These are phyloP conservation scores for Leersia perrieri DNA, from an alignment of 176 grass and related monocot species.

Conservation along the genomic window DNA sequence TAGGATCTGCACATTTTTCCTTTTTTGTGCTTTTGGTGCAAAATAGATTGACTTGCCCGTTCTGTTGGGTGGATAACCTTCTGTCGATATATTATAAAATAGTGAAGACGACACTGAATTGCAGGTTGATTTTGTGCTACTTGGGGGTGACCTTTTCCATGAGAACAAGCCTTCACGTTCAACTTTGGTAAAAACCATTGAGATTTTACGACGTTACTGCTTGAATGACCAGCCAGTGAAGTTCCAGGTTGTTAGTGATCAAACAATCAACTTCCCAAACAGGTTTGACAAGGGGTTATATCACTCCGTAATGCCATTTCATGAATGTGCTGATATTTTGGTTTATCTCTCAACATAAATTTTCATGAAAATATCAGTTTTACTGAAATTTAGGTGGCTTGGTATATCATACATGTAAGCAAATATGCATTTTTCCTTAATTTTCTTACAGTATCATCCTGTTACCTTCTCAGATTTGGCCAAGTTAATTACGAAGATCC, in stretches of 20 bases:
- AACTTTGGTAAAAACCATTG: conserved; percentile 70
- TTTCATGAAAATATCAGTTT: background rate
- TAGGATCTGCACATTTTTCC: background rate
- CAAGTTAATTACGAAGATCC: conserved; percentile 94
- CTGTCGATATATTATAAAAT: background rate
- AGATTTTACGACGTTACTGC: conserved; percentile 65
- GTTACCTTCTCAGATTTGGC: conserved; percentile 53
- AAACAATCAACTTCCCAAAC: conserved; percentile 74
- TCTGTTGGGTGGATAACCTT: too few species aligned
- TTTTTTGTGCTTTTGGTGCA: background rate
- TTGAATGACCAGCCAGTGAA: conserved; percentile 60
- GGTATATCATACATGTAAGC: background rate
- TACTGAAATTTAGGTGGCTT: background rate
- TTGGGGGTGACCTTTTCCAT: conserved; percentile 88
- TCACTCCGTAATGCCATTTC: background rate
- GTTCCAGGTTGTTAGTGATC: conserved; percentile 89
- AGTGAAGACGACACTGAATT: background rate
- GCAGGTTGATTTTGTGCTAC: conserved; percentile 81
- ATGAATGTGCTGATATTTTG: background rate
- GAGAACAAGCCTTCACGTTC: conserved; percentile 91
- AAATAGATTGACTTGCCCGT: background rate
- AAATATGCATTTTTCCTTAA: background rate
- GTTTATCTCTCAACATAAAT: background rate
- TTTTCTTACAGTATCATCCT: background rate
- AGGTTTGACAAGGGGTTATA: conserved; percentile 22